Percentiles rank a stretch among this genome's conserved stretches.
Conservation (phyloP, 106 monocot species). For the Dioscorea zingiberensis region DNA sequence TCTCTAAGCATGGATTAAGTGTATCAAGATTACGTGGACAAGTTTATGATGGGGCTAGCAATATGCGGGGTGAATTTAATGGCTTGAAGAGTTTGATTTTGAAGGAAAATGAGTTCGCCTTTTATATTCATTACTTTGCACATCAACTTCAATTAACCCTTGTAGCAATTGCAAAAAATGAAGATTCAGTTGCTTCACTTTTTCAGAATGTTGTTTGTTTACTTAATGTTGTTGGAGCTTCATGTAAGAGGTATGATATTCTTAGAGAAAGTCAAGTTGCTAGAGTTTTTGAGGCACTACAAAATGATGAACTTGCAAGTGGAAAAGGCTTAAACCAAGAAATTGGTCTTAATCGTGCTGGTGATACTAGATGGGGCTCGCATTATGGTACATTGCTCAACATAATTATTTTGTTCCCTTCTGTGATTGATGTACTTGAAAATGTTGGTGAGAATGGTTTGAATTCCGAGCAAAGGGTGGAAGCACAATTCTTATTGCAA, state of each 20-base stretch:
- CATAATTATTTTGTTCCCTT: not conserved
- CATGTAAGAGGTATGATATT: not conserved
- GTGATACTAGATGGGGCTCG: not conserved
- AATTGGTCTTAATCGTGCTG: not conserved
- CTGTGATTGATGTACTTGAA: not conserved
- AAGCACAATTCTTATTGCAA: not conserved
- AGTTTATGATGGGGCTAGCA: too few species aligned
- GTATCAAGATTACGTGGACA: too few species aligned
- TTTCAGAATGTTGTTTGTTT: not conserved
- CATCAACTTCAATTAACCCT: not conserved
- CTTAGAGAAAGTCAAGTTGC: not conserved
- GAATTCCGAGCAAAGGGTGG: not conserved
- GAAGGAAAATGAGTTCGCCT: too few species aligned
- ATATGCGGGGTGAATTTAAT: constrained; percentile 11
- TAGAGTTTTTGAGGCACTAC: not conserved
- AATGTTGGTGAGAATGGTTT: not conserved
- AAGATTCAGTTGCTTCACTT: not conserved
- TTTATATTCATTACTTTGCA: too few species aligned
- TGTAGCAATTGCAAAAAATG: not conserved
- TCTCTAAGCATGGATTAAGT: constrained; percentile 3
- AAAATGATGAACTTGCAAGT: not conserved
- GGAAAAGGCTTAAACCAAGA: not conserved
- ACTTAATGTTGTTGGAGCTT: not conserved
- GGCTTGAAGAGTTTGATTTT: constrained; percentile 6
- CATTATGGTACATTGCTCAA: not conserved